phyloP scores from a whole-genome alignment of 2,329 filamentous ascomycete genomes.

The Monilinia fructicola region DNA sequence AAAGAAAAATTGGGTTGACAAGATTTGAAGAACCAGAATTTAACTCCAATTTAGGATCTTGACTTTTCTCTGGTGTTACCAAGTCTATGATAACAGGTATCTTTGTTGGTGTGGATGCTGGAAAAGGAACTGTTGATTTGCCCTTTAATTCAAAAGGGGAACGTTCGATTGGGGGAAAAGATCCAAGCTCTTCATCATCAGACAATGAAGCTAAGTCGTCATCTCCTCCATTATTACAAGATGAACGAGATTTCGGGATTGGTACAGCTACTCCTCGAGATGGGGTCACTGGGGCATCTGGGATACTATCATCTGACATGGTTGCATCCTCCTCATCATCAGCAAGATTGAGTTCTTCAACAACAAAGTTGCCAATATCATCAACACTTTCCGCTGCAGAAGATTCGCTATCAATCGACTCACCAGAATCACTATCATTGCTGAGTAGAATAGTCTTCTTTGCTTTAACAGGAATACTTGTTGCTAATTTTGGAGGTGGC shows the following conservation, averaged over 20 bases:
- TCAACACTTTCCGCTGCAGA: conserved; percentile 44
- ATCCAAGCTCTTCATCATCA: conserved; percentile 1
- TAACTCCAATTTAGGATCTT: background rate
- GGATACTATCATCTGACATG: conserved; percentile 23
- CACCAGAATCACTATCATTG: conserved; percentile 32
- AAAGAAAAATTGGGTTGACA: conserved; percentile 25
- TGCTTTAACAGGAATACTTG: conserved; percentile 20
- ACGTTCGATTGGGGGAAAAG: background rate
- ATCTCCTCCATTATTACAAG: background rate
- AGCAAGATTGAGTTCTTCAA: conserved; percentile 39
- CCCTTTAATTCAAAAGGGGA: background rate
- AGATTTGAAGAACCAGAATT: background rate
- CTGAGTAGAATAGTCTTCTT: conserved; percentile 25
- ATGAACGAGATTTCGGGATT: background rate
- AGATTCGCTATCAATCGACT: conserved; percentile 32
- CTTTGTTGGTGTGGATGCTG: background rate
- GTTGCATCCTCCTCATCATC: conserved; percentile 32
- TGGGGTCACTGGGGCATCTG: conserved; percentile 7
- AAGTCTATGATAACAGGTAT: background rate
- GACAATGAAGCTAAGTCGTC: background rate
- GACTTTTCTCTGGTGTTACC: conserved; percentile 5
- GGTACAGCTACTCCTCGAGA: background rate
- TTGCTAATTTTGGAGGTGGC: conserved; percentile 42
- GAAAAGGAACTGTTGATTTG: background rate
- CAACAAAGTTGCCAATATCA: conserved; percentile 51